Evolutionary conservation across 2,329 filamentous ascomycete genomes (phyloP).

Genomic region (Calonectria pteridis): DNA sequence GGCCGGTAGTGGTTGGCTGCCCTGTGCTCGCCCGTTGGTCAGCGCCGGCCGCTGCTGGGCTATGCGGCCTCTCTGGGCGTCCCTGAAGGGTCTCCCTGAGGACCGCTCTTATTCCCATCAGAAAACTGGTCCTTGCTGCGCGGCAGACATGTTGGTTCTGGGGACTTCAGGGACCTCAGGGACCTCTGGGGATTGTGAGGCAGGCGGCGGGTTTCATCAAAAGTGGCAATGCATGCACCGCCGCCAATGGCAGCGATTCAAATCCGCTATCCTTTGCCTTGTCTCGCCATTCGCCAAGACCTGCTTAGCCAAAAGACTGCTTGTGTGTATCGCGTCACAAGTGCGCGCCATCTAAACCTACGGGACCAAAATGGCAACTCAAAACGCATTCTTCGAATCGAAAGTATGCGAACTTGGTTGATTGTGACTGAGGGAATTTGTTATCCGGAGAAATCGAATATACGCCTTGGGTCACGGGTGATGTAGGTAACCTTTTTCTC

Average conservation of each 20-base stretch:
- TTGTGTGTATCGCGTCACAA: slow-evolving; percentile 4
- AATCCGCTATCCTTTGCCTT: not conserved
- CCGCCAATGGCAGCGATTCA: not conserved
- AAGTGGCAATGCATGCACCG: slow-evolving; percentile 1
- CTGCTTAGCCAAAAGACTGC: not conserved
- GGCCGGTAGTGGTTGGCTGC: slow-evolving; percentile 2
- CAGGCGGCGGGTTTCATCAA: slow-evolving; percentile 7
- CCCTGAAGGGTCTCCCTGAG: not conserved
- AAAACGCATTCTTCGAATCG: not conserved
- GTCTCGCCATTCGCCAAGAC: slow-evolving; percentile 9
- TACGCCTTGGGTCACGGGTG: not conserved
- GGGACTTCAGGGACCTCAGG: not conserved
- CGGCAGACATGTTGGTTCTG: not conserved
- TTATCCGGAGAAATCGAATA: not conserved
- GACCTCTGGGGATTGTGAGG: not conserved
- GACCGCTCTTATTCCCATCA: not conserved
- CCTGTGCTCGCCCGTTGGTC: slow-evolving; percentile 1
- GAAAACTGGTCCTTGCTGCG: not conserved
- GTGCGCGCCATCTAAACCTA: not conserved
- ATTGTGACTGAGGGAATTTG: not conserved
- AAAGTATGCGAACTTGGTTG: not conserved
- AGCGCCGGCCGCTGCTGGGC: not conserved
- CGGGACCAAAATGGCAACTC: not conserved
- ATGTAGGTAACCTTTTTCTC: not conserved
- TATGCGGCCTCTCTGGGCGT: not conserved